Percentiles rank a stretch among this genome's conserved stretches.
phyloP scores from a whole-genome alignment of 805 yeast genomes.

The Candida manassasensis region DNA sequence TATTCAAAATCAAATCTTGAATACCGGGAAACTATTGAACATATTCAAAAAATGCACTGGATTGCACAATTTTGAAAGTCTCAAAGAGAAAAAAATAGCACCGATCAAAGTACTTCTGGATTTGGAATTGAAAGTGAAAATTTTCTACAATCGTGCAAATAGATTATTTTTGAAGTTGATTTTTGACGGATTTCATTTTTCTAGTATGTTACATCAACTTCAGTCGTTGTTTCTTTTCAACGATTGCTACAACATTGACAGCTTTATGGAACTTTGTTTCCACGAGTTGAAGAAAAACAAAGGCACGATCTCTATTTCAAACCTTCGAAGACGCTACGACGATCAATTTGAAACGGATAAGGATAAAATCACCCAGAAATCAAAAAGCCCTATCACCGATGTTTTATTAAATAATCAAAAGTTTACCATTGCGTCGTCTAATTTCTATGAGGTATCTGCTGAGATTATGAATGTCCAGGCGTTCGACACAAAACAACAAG shows the following conservation, averaged over 20 bases:
- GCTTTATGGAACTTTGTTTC: constrained; percentile 47
- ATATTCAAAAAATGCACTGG: constrained; percentile 61
- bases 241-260: constrained; percentile 46
- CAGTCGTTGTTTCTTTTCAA: constrained; percentile 56
- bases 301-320: constrained; percentile 25
- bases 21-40: constrained; percentile 82
- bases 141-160: constrained; percentile 68
- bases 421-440: constrained; percentile 40
- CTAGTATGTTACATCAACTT: constrained; percentile 41
- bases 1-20: constrained; percentile 59
- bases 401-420: constrained; percentile 15
- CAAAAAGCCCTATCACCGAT: constrained; percentile 7
- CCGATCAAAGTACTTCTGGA: constrained; percentile 33
- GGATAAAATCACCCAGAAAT: constrained; percentile 5
- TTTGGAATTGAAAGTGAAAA: constrained; percentile 51
- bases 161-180: constrained; percentile 51
- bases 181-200: constrained; percentile 55
- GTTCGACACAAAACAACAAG: constrained; percentile 50
- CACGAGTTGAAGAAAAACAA: constrained; percentile 49
- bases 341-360: constrained; percentile 10
- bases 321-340: constrained; percentile 20
- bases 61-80: constrained; percentile 29
- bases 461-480: constrained; percentile 52
- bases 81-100: constrained; percentile 19
- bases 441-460: constrained; percentile 41